A percentile compares a stretch with the other conserved stretches of the same genome.
phyloP scores from a whole-genome alignment of 371 early-diverging fungal species.

The Rhizopus arrhizus region DNA sequence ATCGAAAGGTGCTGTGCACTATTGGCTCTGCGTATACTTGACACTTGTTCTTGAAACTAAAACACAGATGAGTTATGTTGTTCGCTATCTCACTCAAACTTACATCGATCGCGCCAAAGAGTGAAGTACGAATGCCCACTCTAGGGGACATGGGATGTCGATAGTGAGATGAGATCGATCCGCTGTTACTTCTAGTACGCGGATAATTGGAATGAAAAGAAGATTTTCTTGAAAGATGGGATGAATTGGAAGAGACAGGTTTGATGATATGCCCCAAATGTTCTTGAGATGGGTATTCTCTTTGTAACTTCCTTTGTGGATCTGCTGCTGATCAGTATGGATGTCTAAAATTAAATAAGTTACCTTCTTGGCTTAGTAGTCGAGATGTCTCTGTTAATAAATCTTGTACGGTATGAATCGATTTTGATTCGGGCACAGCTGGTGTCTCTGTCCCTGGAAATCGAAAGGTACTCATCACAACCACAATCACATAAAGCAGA shows the following conservation, averaged over 20 bases:
- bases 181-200: constrained; percentile 39
- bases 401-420: constrained; percentile 30
- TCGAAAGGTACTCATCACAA: constrained; percentile 46
- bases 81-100: constrained; percentile 3
- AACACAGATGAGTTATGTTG: not conserved
- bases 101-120: constrained; percentile 53
- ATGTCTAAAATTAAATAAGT: too few relatives aligned
- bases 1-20: constrained; percentile 24
- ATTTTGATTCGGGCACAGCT: constrained; percentile 33
- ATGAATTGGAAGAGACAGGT: constrained; percentile 45
- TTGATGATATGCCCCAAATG: constrained; percentile 49
- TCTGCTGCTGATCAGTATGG: not conserved
- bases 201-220: constrained; percentile 39
- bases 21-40: constrained; percentile 34
- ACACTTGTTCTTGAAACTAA: constrained; percentile 46
- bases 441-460: constrained; percentile 36
- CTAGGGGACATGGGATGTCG: constrained; percentile 46
- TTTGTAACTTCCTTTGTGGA: constrained; percentile 15
- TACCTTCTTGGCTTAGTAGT: constrained; percentile 16
- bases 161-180: constrained; percentile 40
- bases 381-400: constrained; percentile 34
- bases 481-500: constrained; percentile 56
- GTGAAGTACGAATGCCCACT: constrained; percentile 47
- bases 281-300: constrained; percentile 39
- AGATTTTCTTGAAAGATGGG: constrained; percentile 30